Conservation (phyloP, 345 rosid species). For the Gossypium sturtianum region DNA sequence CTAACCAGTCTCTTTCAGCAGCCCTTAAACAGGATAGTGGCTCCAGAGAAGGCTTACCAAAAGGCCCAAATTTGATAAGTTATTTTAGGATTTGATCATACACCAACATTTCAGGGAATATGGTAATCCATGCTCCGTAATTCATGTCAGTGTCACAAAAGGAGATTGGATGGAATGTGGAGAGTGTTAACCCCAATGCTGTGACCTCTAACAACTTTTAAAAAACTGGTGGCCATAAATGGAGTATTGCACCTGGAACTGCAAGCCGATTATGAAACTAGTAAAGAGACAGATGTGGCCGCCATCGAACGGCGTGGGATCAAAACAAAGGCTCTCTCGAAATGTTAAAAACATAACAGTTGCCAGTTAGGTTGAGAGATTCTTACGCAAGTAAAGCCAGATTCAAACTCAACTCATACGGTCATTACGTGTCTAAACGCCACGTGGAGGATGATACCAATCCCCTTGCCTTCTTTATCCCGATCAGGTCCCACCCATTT, state of each 20-base stretch:
- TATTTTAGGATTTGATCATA: no score
- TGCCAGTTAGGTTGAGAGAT: not conserved
- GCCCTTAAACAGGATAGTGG: not conserved
- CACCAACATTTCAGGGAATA: not conserved
- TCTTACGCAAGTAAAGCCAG: not conserved
- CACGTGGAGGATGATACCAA: constrained; percentile 31
- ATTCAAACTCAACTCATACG: not conserved
- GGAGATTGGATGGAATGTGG: not conserved
- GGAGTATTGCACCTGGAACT: no score
- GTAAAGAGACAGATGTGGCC: constrained; percentile 2
- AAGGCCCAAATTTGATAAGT: not conserved
- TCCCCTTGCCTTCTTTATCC: not conserved
- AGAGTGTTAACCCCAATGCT: no score
- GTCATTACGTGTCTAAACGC: not conserved
- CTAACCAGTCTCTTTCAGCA: not conserved
- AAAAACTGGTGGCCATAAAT: not conserved
- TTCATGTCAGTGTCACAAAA: not conserved
- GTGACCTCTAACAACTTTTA: not conserved
- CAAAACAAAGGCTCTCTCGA: not conserved
- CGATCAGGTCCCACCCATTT: not conserved
- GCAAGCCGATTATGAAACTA: no score
- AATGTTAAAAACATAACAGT: not conserved
- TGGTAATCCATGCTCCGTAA: not conserved
- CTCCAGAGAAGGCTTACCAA: not conserved
- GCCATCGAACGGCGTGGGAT: constrained; percentile 2